Base-by-base conservation (phyloP, 257 asterid genomes). In the Eustoma russellianum region DNA sequence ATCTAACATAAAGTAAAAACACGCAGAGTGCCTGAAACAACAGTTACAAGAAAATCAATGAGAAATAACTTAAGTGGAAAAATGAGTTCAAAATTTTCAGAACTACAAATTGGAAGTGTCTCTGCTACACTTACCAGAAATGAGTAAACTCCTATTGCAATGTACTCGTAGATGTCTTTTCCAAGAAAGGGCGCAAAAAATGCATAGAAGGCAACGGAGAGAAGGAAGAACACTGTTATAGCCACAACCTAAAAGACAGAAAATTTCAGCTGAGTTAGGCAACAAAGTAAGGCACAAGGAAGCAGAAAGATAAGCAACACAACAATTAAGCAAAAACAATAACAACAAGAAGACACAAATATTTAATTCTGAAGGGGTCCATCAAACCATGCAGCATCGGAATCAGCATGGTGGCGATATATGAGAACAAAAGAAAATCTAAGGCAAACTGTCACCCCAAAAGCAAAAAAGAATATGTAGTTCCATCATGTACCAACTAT, bases 151-250 rank as follows among this genome's bases (percentile, higher is more conserved):
- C 95, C 94, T 45, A 72, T 73, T 13, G 97, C 95, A 7, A 81
- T 38, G 77, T 85, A 85, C 76, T 88, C 93, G 47, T 76, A 92
- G 69, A 92, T 70, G 70, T 77, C 79, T 69, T 85, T 92, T 55
- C 99, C 95, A 11, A 92, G 84, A 76, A 92, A 88, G 53, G 99
- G 97, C 64, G 99, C 99, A 38, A 88, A 92, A 70, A 92, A 92
- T 7, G 94, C 95, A 76, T 88, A 92, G 82, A 88, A 92, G 66
- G 93, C 97, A 62, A 92, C 91, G 34, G 94, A 88, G 62, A 92
- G 68, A 61, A 88, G 76, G 83, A 79, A 88, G 67, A 88, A 92
- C 33, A 92, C 93, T 59, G 97, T 92, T 69, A 92, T 92, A 16
- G 97, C 97, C 79, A 88, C 94, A 33, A 92, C 95, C 99, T 92